phyloP scores from a whole-genome alignment of 1,139 yeast genomes.

The Yamadazyma triangularis region DNA sequence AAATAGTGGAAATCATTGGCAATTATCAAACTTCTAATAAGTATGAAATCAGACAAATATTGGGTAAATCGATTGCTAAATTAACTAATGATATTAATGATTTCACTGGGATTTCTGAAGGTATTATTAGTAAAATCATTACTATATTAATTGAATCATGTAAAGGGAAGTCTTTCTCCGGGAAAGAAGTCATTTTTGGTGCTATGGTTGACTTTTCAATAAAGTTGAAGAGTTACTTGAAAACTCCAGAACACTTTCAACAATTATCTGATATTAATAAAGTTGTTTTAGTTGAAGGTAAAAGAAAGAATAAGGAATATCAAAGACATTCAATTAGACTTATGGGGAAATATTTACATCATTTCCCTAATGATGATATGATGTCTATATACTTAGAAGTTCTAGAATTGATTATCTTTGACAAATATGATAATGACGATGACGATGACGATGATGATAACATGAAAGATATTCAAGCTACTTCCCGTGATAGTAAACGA shows the following conservation, averaged over 20 bases:
- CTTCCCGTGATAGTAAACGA: constrained; percentile 5
- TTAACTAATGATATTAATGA: constrained; percentile 46
- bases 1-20: constrained; percentile 54
- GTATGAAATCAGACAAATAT: constrained; percentile 63
- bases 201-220: constrained; percentile 61
- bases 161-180: constrained; percentile 82
- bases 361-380: constrained; percentile 38
- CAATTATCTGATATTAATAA: constrained; percentile 31
- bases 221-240: constrained; percentile 34
- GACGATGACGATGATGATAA: too few relatives aligned
- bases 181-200: constrained; percentile 72
- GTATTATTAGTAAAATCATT: constrained; percentile 37
- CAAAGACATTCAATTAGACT: constrained; percentile 50
- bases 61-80: constrained; percentile 67
- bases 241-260: constrained; percentile 13
- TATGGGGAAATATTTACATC: constrained; percentile 44
- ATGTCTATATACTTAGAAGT: constrained; percentile 35
- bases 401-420: constrained; percentile 30
- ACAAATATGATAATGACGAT: constrained; percentile 24
- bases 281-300: constrained; percentile 56
- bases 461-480: constrained; percentile 16
- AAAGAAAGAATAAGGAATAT: constrained; percentile 63
- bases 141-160: constrained; percentile 57
- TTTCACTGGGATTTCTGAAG: constrained; percentile 24
- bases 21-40: constrained; percentile 51